These are phyloP conservation scores for Thuidium tamariscinum DNA, from an alignment of 225 moss, liverwort and hornwort genomes.

Conservation along the genomic window DNA sequence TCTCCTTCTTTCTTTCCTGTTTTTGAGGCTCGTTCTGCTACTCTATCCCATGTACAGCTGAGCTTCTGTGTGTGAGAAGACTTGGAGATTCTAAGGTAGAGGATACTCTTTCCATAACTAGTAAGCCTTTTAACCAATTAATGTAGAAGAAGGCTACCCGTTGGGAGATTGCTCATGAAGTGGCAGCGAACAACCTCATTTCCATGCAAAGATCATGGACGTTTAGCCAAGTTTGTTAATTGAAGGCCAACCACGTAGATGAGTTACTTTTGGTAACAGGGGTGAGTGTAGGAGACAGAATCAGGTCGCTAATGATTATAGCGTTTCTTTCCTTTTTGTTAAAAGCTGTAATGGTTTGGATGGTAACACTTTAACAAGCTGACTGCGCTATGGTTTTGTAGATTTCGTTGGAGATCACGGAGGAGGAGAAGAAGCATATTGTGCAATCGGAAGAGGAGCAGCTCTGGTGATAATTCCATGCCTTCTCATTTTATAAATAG, in stretches of 20 bases:
- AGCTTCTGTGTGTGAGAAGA: not conserved
- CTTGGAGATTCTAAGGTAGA: not conserved
- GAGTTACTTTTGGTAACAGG: not conserved
- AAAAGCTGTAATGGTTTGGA: not conserved
- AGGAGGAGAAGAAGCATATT: conserved; percentile 66
- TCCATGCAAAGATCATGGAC: not conserved
- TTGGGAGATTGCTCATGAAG: not conserved
- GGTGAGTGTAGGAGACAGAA: not conserved
- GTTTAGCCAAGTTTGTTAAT: not conserved
- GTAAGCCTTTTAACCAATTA: not conserved
- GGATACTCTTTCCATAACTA: not conserved
- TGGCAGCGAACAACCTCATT: not conserved
- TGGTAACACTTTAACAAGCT: not conserved
- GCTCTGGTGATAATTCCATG: conserved; percentile 14
- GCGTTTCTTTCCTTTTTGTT: not conserved
- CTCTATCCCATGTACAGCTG: not conserved
- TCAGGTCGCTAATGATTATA: not conserved
- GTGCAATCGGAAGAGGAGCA: conserved; percentile 64
- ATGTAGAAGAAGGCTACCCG: not conserved
- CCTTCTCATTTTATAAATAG: not conserved
- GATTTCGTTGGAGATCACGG: conserved; percentile 68
- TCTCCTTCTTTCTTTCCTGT: not conserved
- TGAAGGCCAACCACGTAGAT: not conserved
- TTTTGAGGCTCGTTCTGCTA: not conserved
- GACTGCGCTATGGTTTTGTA: conserved; percentile 6